These are phyloP conservation scores for Rhododendron williamsianum DNA, from an alignment of 148 eudicot genomes.

Conservation along the genomic window DNA sequence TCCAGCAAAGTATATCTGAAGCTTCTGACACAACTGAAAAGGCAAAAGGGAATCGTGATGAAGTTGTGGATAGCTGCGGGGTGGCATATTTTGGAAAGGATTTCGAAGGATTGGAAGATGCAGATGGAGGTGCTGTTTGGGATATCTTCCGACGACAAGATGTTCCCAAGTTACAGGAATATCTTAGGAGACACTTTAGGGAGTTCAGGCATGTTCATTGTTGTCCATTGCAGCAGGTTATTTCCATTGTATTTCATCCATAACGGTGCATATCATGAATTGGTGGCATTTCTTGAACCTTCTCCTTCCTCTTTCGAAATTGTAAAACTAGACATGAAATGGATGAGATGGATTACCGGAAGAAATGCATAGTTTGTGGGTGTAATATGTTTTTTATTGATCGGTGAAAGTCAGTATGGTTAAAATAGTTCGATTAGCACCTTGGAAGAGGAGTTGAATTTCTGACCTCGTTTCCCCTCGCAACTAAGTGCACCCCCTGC, in stretches of 20 bases:
- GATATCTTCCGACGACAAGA: constrained; percentile 52
- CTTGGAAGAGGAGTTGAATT: not conserved
- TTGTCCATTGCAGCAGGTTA: constrained; percentile 31
- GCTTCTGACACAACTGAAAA: constrained; percentile 4
- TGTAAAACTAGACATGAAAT: not conserved
- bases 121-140: constrained; percentile 47
- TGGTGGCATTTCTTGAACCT: not conserved
- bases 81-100: not conserved
- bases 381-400: not conserved
- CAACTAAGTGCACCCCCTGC: not conserved
- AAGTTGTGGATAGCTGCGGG: not conserved
- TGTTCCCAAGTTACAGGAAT: constrained; percentile 39
- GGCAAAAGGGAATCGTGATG: not conserved
- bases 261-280: not conserved
- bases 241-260: not conserved
- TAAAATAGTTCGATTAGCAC: not conserved
- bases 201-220: constrained; percentile 46
- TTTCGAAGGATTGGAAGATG: constrained; percentile 22
- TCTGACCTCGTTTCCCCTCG: not conserved
- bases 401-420: not conserved
- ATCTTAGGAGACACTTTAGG: constrained; percentile 33
- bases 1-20: not conserved
- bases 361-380: not conserved
- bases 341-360: no score
- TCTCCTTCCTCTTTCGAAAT: not conserved